Conservation (phyloP, 257 asterid species). For the Plantago major region DNA sequence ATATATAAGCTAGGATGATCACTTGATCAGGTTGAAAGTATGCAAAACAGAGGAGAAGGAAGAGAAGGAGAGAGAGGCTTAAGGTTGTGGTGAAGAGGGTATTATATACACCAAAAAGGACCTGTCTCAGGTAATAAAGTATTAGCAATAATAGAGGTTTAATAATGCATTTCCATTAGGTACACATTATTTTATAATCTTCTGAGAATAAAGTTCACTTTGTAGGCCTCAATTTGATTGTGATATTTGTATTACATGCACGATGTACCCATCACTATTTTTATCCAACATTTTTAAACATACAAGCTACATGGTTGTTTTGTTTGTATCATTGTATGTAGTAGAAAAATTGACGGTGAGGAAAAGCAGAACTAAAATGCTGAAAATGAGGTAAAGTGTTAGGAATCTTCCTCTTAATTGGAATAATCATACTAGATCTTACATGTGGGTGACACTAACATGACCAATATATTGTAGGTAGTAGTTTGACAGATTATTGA, state of each 20-base stretch:
- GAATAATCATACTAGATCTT: no score
- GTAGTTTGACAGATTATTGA: no score
- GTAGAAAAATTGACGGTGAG: not conserved
- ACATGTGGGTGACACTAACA: no score
- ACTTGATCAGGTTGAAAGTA: not conserved
- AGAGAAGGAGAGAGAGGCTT: slow-evolving; percentile 17
- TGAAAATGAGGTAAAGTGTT: not conserved
- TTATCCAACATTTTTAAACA: no score
- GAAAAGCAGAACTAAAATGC: not conserved
- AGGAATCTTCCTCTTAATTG: no score
- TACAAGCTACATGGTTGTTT: no score
- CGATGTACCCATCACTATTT: no score
- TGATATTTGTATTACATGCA: not conserved
- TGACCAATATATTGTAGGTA: no score
- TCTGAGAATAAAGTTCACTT: slow-evolving; percentile 1
- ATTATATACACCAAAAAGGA: slow-evolving; percentile 27
- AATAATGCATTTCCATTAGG: slow-evolving; percentile 7
- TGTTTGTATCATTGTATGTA: no score
- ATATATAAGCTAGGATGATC: not conserved
- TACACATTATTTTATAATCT: slow-evolving; percentile 1
- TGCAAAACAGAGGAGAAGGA: not conserved
- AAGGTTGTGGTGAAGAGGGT: slow-evolving; percentile 25
- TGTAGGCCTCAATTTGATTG: not conserved
- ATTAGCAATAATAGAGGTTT: slow-evolving; percentile 31
- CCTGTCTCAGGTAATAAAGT: slow-evolving; percentile 18